Percentiles rank a stretch among this genome's conserved stretches.
phyloP scores from a whole-genome alignment of 2,329 filamentous ascomycete species.

The Colletotrichum limetticola region DNA sequence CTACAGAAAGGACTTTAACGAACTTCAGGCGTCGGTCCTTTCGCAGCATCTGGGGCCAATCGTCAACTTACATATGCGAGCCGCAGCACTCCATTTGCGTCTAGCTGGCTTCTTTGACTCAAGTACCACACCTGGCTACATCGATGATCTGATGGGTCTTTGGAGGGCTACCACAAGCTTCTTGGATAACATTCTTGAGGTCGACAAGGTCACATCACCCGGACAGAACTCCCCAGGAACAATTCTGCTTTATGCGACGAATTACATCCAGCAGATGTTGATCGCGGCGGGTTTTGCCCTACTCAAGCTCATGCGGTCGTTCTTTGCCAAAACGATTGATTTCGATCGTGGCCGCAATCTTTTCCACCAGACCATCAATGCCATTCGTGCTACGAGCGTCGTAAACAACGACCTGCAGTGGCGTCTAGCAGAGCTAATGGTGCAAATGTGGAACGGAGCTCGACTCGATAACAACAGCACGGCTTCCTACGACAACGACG shows the following conservation, averaged over 20 bases:
- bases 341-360: constrained; percentile 73
- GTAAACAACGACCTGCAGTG: constrained; percentile 83
- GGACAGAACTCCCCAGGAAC: constrained; percentile 59
- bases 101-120: constrained; percentile 86
- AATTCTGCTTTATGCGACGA: constrained; percentile 74
- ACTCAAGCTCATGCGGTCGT: constrained; percentile 81
- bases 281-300: constrained; percentile 83
- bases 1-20: constrained; percentile 72
- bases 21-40: constrained; percentile 70
- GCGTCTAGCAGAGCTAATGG: constrained; percentile 85
- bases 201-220: constrained; percentile 59
- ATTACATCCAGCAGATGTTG: constrained; percentile 87
- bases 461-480: constrained; percentile 61
- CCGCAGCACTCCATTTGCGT: constrained; percentile 79
- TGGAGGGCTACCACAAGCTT: constrained; percentile 79
- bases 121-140: constrained; percentile 75
- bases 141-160: constrained; percentile 79
- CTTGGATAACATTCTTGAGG: constrained; percentile 71
- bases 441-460: constrained; percentile 85
- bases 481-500: constrained; percentile 57
- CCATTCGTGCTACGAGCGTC: constrained; percentile 78
- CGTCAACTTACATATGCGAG: constrained; percentile 74
- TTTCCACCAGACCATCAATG: constrained; percentile 77
- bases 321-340: constrained; percentile 79
- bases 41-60: constrained; percentile 68